Percentiles rank a stretch among this genome's conserved stretches.
Conservation (phyloP, 2,329 filamentous ascomycete species). For the Colletotrichum australisinense region DNA sequence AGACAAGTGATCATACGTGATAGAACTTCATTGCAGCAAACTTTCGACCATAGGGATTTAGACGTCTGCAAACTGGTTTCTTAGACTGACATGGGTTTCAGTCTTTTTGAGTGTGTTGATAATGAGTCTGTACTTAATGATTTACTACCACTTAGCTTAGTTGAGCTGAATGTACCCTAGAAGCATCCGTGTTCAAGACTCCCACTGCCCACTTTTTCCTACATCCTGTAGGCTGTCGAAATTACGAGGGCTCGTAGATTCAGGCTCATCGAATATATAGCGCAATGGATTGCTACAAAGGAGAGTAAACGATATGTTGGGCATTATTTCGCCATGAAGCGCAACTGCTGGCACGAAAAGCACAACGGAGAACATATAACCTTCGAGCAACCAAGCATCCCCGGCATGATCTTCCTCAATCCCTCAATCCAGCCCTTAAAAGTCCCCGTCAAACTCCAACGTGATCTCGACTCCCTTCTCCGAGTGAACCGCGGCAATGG, state of each 20-base stretch:
- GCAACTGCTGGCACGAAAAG: neutral
- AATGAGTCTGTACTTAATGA: neutral
- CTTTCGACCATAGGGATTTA: neutral
- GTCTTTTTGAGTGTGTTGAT: neutral
- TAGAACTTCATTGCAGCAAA: neutral
- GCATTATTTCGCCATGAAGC: too few relatives aligned
- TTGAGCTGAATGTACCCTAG: neutral
- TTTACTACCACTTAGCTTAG: neutral
- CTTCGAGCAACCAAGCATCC: neutral
- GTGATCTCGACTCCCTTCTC: neutral
- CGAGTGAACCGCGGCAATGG: neutral
- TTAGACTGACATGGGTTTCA: neutral
- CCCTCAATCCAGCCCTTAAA: neutral
- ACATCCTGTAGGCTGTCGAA: too few relatives aligned
- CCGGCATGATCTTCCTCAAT: neutral
- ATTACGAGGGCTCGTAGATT: too few relatives aligned
- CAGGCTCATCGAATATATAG: too few relatives aligned
- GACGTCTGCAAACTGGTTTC: neutral
- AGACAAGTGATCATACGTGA: neutral
- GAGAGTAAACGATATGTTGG: too few relatives aligned
- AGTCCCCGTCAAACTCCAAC: neutral
- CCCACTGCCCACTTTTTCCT: too few relatives aligned
- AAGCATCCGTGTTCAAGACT: neutral
- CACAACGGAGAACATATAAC: neutral
- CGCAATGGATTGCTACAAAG: too few relatives aligned